Conservation (phyloP, 192 early-diverging fungal genomes). For the Chytriomyces sp. region DNA sequence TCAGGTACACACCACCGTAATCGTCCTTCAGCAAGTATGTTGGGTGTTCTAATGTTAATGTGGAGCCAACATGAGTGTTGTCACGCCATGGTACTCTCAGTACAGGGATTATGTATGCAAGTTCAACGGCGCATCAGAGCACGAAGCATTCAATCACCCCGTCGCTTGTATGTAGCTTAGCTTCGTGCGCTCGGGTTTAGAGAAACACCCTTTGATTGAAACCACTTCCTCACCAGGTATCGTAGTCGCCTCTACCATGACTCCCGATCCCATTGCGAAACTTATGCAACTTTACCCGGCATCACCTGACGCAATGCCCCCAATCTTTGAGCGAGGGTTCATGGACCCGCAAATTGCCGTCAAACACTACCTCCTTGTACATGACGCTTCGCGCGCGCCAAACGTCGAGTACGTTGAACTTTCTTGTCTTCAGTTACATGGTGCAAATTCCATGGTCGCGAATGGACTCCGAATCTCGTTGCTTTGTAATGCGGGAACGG, state of each 20-base stretch:
- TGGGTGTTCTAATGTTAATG: too few relatives aligned
- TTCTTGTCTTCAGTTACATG: neutral
- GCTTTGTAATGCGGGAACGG: too few relatives aligned
- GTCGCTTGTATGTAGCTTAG: slow-evolving; percentile 66
- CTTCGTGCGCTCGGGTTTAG: neutral
- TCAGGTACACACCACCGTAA: too few relatives aligned
- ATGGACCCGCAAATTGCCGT: slow-evolving; percentile 75
- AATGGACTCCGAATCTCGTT: too few relatives aligned
- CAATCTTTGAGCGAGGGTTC: slow-evolving; percentile 69
- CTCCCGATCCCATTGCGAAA: slow-evolving; percentile 75
- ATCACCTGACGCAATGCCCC: slow-evolving; percentile 35
- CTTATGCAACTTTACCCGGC: slow-evolving; percentile 54
- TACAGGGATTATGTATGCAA: slow-evolving; percentile 69
- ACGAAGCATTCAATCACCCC: slow-evolving; percentile 94
- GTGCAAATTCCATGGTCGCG: neutral
- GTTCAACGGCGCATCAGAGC: slow-evolving; percentile 74
- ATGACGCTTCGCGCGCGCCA: slow-evolving; percentile 67
- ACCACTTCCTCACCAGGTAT: slow-evolving; percentile 37
- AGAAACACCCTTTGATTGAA: neutral
- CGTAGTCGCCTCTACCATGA: slow-evolving; percentile 64
- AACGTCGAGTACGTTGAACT: slow-evolving; percentile 24
- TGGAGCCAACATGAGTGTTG: neutral
- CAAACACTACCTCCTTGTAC: slow-evolving; percentile 80
- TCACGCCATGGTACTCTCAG: slow-evolving; percentile 82
- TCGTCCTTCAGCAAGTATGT: too few relatives aligned